phyloP scores from a whole-genome alignment of 2,329 filamentous ascomycete species.

The Alternaria incomplexa region DNA sequence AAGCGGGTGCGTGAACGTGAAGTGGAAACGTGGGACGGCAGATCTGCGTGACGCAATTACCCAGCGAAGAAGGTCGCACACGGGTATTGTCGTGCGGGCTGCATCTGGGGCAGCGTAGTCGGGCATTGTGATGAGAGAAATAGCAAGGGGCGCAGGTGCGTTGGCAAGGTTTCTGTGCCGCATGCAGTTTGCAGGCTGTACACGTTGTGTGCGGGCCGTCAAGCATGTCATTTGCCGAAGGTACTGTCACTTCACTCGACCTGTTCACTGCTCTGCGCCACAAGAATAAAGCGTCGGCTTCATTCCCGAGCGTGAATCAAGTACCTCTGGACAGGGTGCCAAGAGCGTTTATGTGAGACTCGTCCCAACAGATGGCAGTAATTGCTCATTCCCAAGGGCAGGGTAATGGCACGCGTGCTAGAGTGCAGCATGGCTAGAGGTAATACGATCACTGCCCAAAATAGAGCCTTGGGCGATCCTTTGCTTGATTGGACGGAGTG shows the following conservation, averaged over 20 bases:
- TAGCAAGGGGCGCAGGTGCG: background rate
- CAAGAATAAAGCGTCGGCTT: background rate
- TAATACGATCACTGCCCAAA: conserved; percentile 17
- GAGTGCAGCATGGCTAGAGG: conserved; percentile 8
- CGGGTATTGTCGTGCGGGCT: background rate
- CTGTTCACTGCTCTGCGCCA: background rate
- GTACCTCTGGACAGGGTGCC: background rate
- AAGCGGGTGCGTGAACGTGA: background rate
- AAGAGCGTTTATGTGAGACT: conserved; percentile 15
- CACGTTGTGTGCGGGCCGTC: background rate
- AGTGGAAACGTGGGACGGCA: conserved; percentile 13
- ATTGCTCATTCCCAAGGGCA: conserved; percentile 14
- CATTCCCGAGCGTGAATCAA: background rate
- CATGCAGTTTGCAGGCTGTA: background rate
- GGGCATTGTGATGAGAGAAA: background rate
- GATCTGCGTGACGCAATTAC: conserved; percentile 2
- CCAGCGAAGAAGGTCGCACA: conserved; percentile 11
- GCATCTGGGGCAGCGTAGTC: background rate
- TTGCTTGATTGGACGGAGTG: conserved; percentile 23
- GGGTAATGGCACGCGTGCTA: conserved; percentile 8
- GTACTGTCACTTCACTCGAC: background rate
- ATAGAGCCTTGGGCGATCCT: conserved; percentile 25
- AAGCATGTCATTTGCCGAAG: background rate
- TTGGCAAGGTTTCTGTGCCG: background rate
- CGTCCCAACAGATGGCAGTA: background rate